Evolutionary conservation across 805 yeast species (phyloP).

Genomic region (Saccharomycopsis schoenii): DNA sequence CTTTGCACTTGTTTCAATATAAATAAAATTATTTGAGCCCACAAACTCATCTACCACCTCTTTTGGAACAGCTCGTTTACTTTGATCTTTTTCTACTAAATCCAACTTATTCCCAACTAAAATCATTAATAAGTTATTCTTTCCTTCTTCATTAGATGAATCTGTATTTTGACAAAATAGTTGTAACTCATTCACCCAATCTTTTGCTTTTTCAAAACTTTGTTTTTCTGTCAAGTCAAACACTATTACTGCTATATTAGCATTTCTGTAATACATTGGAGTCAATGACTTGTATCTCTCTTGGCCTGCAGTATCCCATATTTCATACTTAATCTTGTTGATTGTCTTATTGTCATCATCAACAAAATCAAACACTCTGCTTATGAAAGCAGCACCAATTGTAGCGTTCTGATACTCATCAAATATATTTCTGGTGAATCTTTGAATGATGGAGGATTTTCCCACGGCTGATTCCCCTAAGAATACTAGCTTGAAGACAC

Average conservation of each 20-base stretch:
- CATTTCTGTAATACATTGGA: conserved; percentile 75
- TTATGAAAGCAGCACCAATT: conserved; percentile 96
- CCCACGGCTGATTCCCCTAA: conserved; percentile 44
- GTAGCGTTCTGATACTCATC: conserved; percentile 81
- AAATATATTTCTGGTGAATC: conserved; percentile 43
- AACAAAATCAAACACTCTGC: conserved; percentile 49
- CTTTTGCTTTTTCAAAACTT: conserved; percentile 69
- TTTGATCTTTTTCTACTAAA: conserved; percentile 28
- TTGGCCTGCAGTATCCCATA: conserved; percentile 97
- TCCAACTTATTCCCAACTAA: conserved; percentile 85
- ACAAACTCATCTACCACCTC: conserved; percentile 33
- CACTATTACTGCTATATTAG: conserved; percentile 78
- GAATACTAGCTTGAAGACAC: conserved; percentile 31
- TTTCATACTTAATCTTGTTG: conserved; percentile 43
- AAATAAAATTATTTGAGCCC: conserved; percentile 39
- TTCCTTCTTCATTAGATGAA: not conserved
- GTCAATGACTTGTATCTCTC: conserved; percentile 76
- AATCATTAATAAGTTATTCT: conserved; percentile 51
- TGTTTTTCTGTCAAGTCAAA: conserved; percentile 67
- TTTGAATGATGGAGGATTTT: conserved; percentile 40
- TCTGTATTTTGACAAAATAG: conserved; percentile 48
- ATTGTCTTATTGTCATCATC: conserved; percentile 22
- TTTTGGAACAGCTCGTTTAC: conserved; percentile 33
- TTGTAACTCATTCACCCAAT: conserved; percentile 88
- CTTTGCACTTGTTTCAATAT: conserved; percentile 61